phyloP scores from a whole-genome alignment of 225 moss, liverwort and hornwort genomes.

The Bryoerythrophyllum caledonicum region DNA sequence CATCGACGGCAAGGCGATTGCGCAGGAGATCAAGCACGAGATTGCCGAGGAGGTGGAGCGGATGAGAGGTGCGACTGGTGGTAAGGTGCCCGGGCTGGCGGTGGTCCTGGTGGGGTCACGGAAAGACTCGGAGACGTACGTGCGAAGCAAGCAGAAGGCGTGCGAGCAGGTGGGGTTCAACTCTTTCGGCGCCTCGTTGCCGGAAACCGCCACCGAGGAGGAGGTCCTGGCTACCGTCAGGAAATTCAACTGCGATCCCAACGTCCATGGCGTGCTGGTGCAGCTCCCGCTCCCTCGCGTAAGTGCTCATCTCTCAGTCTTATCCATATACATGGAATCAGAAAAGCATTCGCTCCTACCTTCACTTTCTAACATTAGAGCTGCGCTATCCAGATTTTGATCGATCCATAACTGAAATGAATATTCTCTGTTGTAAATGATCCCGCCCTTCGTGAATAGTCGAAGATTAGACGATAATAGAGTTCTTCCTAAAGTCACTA shows the following conservation, averaged over 20 bases:
- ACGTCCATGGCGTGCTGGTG: slow-evolving; percentile 77
- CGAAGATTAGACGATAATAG: background rate
- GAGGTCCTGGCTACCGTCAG: slow-evolving; percentile 68
- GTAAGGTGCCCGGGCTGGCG: slow-evolving; percentile 81
- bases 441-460: background rate
- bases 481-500: too few relatives aligned
- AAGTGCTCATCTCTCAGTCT: slow-evolving; percentile 4
- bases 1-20: slow-evolving; percentile 77
- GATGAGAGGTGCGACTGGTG: slow-evolving; percentile 47
- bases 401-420: too few relatives aligned
- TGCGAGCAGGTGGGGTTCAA: slow-evolving; percentile 84
- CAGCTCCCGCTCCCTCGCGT: slow-evolving; percentile 66
- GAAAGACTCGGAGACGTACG: slow-evolving; percentile 89
- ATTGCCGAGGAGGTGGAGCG: slow-evolving; percentile 61
- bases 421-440: background rate
- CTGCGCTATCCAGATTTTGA: background rate
- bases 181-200: slow-evolving; percentile 58
- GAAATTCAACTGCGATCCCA: slow-evolving; percentile 62
- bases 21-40: slow-evolving; percentile 56
- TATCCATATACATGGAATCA: background rate
- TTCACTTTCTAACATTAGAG: slow-evolving; percentile 5
- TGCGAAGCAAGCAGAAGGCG: slow-evolving; percentile 81
- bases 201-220: slow-evolving; percentile 63
- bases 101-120: slow-evolving; percentile 88
- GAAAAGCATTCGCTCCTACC: background rate